Base-by-base conservation (phyloP, 768 basidiomycete species). In the Mycena metata region DNA sequence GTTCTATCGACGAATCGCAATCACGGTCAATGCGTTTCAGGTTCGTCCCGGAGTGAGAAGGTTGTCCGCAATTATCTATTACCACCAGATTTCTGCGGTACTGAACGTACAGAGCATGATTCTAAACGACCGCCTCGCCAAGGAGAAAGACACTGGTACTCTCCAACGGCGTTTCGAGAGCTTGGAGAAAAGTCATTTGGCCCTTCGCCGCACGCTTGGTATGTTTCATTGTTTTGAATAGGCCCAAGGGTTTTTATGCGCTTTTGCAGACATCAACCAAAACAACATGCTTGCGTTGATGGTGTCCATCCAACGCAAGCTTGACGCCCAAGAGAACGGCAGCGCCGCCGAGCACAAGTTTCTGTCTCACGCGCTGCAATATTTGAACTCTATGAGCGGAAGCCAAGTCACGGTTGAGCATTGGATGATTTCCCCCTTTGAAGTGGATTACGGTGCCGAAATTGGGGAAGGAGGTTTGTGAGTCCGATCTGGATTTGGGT, bases 51-150 rank as follows among this genome's bases (percentile, higher is more conserved):
- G 30, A 30, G 6, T 30, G 30, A 30, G 30, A 30, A 30, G 3
- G 30, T 30, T 3, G 30, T 3, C 30, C 30, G 3, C 30, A 30
- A 30, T 30, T 30, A 30, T 30, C 3, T 30, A 30, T 30, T 30
- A 30, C 30, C 30, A 45, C 62, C 45, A 61, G 60, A 24, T 47
- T 51, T 61, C 60, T 46, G 45, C 45, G 45, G 11, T 46, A 17
- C n/a, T 46, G 45, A 46, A 46, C n/a, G 45, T 46, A n/a, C 45
- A 46, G n/a, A 46, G 19, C n/a, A 46, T n/a, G 45, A 46, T 46
- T n/a, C 45, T 19, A 19, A 46, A 46, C 13, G 45, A 46, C 19
- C 45, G 45, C 15, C 15, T 5, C 8, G 45, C 45, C 16, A 46
- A n/a, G 8, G 45, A 46, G 8, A 8, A 46, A n/a, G 45, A 46